Conservation (phyloP, 176 grass and related monocot species). For the Elaeis guineensis region DNA sequence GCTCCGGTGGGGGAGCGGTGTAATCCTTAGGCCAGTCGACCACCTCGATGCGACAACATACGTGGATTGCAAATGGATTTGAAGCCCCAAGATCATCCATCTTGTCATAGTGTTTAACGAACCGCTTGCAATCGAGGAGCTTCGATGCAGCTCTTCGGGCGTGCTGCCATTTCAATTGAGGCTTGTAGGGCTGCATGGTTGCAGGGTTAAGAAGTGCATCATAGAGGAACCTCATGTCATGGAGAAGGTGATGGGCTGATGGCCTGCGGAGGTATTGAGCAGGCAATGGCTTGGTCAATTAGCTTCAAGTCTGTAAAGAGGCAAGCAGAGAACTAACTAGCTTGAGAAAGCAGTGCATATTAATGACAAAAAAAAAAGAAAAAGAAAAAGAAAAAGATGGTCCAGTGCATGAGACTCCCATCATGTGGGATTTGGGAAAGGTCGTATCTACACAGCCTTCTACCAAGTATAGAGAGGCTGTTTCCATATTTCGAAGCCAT, state of each 20-base stretch:
- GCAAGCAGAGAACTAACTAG: neutral
- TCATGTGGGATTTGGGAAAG: too few relatives aligned
- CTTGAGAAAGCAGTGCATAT: neutral
- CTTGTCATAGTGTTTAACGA: conserved; percentile 58
- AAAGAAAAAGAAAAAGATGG: too few relatives aligned
- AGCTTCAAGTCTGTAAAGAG: conserved; percentile 9
- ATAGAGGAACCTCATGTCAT: conserved; percentile 54
- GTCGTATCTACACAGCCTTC: too few relatives aligned
- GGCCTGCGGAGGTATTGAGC: conserved; percentile 7
- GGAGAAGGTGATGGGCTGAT: conserved; percentile 24
- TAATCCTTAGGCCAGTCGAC: conserved; percentile 30
- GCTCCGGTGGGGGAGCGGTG: conserved; percentile 35
- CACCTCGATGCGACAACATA: conserved; percentile 44
- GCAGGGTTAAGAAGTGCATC: conserved; percentile 33
- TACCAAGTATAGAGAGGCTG: too few relatives aligned
- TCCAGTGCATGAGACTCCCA: too few relatives aligned
- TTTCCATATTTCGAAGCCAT: too few relatives aligned
- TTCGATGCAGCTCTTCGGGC: conserved; percentile 21
- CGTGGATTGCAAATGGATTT: conserved; percentile 34
- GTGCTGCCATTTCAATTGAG: conserved; percentile 16
- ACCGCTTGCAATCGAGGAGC: conserved; percentile 71
- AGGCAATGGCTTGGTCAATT: neutral
- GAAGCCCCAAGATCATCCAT: conserved; percentile 22
- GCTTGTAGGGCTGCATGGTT: conserved; percentile 45
- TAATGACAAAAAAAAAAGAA: too few relatives aligned